phyloP scores from a whole-genome alignment of 495 filamentous ascomycete genomes.

The Neurospora sp. region DNA sequence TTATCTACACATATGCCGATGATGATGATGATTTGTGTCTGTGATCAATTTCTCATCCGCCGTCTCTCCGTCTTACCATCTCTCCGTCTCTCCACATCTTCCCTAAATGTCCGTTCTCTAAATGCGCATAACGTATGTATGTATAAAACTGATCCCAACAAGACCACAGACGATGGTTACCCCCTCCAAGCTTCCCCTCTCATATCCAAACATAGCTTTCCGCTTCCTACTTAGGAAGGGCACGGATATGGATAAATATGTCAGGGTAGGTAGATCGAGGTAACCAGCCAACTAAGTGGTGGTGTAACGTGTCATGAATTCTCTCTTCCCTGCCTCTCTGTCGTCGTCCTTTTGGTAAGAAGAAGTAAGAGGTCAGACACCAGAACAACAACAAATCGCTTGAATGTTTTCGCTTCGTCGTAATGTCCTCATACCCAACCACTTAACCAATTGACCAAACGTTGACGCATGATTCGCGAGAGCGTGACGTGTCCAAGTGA shows the following conservation, averaged over 20 bases:
- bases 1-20: neutral
- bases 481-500: neutral
- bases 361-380: neutral
- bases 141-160: neutral
- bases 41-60: neutral
- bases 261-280: neutral
- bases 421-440: neutral
- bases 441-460: neutral
- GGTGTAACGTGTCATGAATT: neutral
- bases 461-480: neutral
- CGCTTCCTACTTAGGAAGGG: neutral
- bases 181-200: neutral
- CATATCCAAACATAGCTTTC: neutral
- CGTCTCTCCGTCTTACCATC: neutral
- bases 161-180: neutral
- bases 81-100: neutral
- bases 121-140: neutral
- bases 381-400: neutral
- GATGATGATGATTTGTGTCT: neutral
- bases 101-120: neutral
- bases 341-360: neutral
- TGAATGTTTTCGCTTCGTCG: neutral
- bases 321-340: neutral
- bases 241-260: neutral
- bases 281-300: neutral